A percentile compares a stretch with the other conserved stretches of the same genome.
Conservation (phyloP, 805 yeast species). For the Myxozyma melibiosi region DNA sequence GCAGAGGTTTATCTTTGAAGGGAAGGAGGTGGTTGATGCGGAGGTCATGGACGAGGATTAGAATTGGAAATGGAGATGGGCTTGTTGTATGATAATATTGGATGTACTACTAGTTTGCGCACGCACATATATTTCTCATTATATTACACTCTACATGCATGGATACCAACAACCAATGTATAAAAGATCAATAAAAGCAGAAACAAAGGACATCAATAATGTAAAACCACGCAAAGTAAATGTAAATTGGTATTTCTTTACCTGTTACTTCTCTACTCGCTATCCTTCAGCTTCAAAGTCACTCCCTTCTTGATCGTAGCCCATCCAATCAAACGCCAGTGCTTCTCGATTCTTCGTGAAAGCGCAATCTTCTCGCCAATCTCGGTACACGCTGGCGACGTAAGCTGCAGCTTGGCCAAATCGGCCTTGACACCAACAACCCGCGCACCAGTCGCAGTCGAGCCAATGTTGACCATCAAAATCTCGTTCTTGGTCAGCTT, state of each 20-base stretch:
- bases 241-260: background rate
- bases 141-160: conserved; percentile 12
- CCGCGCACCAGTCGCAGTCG: conserved; percentile 99
- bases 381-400: conserved; percentile 99
- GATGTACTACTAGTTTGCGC: no score
- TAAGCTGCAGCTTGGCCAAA: conserved; percentile 96
- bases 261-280: background rate
- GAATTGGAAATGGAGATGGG: no score
- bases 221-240: background rate
- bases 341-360: conserved; percentile 98
- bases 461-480: conserved; percentile 98
- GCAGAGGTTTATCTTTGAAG: conserved; percentile 22
- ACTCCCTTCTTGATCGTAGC: conserved; percentile 55
- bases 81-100: no score
- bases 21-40: background rate
- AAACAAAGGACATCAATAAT: background rate
- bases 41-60: background rate
- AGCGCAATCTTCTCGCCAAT: conserved; percentile 97
- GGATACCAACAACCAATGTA: background rate
- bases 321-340: conserved; percentile 99
- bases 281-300: conserved; percentile 27
- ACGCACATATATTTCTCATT: background rate
- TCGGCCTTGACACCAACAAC: conserved; percentile 98
- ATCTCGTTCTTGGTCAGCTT: conserved; percentile 93
- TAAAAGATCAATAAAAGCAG: background rate